Evolutionary conservation across 805 yeast species (phyloP).

Genomic region (Myxozyma udenii): DNA sequence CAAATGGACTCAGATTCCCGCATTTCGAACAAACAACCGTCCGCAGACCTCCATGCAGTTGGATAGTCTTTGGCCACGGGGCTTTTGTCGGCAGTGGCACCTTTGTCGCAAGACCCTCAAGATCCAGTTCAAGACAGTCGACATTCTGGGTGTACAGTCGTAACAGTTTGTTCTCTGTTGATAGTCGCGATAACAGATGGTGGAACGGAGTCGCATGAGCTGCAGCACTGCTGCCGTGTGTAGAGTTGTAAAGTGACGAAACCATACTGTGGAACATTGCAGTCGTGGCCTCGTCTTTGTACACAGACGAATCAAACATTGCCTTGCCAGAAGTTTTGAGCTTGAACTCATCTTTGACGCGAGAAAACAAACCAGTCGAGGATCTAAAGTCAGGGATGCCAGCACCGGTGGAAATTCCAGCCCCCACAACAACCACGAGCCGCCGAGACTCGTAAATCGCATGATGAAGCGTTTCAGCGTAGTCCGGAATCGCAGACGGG

Average conservation of each 20-base stretch:
- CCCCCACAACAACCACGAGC: slow-evolving; percentile 73
- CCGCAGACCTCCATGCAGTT: slow-evolving; percentile 79
- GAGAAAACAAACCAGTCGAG: slow-evolving; percentile 63
- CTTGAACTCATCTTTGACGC: slow-evolving; percentile 40
- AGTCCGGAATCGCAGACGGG: neutral
- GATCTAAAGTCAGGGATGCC: slow-evolving; percentile 89
- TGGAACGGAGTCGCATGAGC: slow-evolving; percentile 78
- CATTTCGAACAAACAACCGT: slow-evolving; percentile 77
- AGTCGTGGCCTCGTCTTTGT: slow-evolving; percentile 59
- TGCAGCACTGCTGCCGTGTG: slow-evolving; percentile 43
- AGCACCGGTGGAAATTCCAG: slow-evolving; percentile 86
- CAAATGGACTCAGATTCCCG: slow-evolving; percentile 52
- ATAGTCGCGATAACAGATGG: slow-evolving; percentile 54
- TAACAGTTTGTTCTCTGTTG: slow-evolving; percentile 60
- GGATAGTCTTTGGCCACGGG: slow-evolving; percentile 61
- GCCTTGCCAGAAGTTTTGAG: slow-evolving; percentile 57
- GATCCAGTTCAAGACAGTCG: slow-evolving; percentile 69
- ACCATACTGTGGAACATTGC: slow-evolving; percentile 71
- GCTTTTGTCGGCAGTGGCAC: slow-evolving; percentile 47
- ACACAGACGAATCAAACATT: slow-evolving; percentile 75
- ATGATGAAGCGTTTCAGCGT: slow-evolving; percentile 7
- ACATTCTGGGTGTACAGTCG: slow-evolving; percentile 86
- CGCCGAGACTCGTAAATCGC: slow-evolving; percentile 46
- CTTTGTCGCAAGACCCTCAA: slow-evolving; percentile 48
- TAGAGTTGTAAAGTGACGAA: slow-evolving; percentile 49